Evolutionary conservation across 345 rosid species (phyloP).

Genomic region (Eucalyptus curtisii): DNA sequence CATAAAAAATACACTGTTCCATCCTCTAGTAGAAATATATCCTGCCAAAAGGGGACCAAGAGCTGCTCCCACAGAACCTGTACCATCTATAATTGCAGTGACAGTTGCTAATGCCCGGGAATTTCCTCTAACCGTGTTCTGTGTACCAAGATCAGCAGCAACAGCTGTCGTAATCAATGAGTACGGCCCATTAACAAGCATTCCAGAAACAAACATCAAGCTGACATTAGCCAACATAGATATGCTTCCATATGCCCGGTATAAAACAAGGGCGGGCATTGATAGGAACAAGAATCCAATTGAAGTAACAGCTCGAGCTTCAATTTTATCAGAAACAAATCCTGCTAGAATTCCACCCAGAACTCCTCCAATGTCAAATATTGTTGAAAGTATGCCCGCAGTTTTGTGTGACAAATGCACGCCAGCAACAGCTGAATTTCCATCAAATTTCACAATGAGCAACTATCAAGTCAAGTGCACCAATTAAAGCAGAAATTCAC

Average conservation of each 20-base stretch:
- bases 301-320: constrained; percentile 77
- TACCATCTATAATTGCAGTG: constrained; percentile 87
- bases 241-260: constrained; percentile 56
- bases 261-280: constrained; percentile 55
- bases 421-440: constrained; percentile 69
- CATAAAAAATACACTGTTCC: constrained; percentile 82
- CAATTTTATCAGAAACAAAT: constrained; percentile 58
- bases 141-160: constrained; percentile 94
- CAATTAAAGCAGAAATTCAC: not conserved
- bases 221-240: constrained; percentile 44
- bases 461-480: not conserved
- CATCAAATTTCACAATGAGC: not conserved
- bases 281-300: constrained; percentile 54
- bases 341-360: constrained; percentile 77
- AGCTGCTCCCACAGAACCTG: constrained; percentile 93
- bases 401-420: constrained; percentile 67
- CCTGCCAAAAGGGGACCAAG: constrained; percentile 86
- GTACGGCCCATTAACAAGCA: constrained; percentile 84
- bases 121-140: constrained; percentile 58
- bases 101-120: constrained; percentile 85
- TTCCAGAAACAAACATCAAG: constrained; percentile 69
- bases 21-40: constrained; percentile 65
- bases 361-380: constrained; percentile 85
- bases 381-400: constrained; percentile 74
- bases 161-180: constrained; percentile 90